Evolutionary conservation across 345 rosid species (phyloP).

Genomic region (Excoecaria cochinchinensis): DNA sequence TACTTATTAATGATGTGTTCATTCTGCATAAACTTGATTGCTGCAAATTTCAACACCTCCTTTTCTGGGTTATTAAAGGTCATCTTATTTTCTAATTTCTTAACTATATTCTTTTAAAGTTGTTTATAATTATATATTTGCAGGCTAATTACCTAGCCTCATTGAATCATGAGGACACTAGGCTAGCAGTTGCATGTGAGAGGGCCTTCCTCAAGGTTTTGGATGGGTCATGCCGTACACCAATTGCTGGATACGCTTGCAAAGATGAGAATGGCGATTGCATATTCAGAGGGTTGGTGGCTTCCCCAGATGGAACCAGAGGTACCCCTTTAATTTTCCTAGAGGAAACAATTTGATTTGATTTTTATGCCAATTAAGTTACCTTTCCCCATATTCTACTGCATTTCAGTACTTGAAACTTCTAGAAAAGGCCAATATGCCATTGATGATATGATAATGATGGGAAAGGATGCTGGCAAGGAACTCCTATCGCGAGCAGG

Average conservation of each 20-base stretch:
- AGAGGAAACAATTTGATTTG: background rate
- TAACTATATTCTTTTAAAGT: background rate
- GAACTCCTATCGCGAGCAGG: conserved; percentile 84
- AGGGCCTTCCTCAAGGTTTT: conserved; percentile 80
- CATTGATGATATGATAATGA: conserved; percentile 67
- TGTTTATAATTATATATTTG: background rate
- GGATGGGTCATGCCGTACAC: conserved; percentile 98
- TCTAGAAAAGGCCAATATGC: conserved; percentile 73
- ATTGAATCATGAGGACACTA: conserved; percentile 90
- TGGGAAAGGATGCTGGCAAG: conserved; percentile 92
- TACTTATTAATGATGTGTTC: background rate
- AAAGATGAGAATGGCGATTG: conserved; percentile 76
- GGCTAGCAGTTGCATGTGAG: conserved; percentile 86
- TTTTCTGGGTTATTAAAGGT: background rate
- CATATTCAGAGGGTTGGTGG: conserved; percentile 83
- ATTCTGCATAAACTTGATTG: background rate
- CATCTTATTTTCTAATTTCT: too few species aligned
- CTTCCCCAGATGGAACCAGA: conserved; percentile 86
- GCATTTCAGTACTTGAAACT: conserved; percentile 82
- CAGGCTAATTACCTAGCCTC: conserved; percentile 78
- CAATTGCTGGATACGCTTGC: conserved; percentile 90
- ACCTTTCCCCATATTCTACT: conserved; percentile 15
- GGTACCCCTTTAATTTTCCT: conserved; percentile 44
- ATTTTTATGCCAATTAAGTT: background rate
- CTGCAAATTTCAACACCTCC: background rate